Evolutionary conservation across 345 rosid species (phyloP), one percentile per base, ranked within the genome.

Genomic region (Salix exigua): DNA sequence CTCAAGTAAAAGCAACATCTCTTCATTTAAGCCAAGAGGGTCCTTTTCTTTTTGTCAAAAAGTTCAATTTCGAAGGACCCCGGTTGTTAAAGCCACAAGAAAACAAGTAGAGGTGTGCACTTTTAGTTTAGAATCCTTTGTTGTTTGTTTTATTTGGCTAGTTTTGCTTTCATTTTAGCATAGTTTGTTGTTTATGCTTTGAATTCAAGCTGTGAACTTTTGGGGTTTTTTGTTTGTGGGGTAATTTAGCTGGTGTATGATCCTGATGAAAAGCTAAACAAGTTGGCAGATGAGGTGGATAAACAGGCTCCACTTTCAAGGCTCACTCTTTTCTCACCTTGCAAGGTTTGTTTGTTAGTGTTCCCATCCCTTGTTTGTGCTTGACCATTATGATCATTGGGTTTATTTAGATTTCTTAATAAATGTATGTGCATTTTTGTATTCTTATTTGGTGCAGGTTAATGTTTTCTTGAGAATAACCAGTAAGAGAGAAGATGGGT

Each of bases 381-480:
- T 85, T 73, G 4, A 77, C 17, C 38, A 62, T 55, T 58, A 58
- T n/a, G 62, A 58, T n/a, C 23, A 58, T 48, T 2, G 19, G 7
- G 38, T 72, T 73, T 31, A 16, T 21, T 26, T 16, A 30, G n/a
- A 35, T 61, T 31, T 8, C 33, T 42, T 61, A 53, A 7, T 1
- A 31, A 65, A 16, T 73, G 16, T 33, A 2, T 38, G 13, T 65
- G 71, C 33, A 31, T 60, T 67, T 40, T 71, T 72, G 28, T 58
- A 5, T 23, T 58, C 35, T 73, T 66, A 19, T 64, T 72, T 80
- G 51, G 25, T 77, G 72, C 81, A 96, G 97, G 87, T 93, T 75
- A 96, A 96, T 85, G 96, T 92, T 75, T 96, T 96, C 88, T 87
- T 96, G 88, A 88, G 97, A 83, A 91, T 96, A 61, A 96, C 98